Evolutionary conservation across 192 early-diverging fungal genomes (phyloP), one percentile per base, ranked within the genome.

Genomic region (Pilaira anomala): DNA sequence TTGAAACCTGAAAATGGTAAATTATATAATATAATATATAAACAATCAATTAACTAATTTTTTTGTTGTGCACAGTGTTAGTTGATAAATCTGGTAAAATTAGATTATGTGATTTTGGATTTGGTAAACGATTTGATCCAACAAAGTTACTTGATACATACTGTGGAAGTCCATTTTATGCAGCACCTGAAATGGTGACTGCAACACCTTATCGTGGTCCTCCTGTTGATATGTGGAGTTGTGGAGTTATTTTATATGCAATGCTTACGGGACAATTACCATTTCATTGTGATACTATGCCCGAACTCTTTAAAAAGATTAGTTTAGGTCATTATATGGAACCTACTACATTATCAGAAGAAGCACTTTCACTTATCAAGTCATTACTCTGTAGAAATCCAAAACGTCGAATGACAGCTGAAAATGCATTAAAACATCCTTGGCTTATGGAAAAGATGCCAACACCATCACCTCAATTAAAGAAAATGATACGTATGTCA

Each of bases 191-290:
- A 52, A 72, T 72, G 26, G 60, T 72, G 13, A 72, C 42, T 36
- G 62, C 58, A 60, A 46, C 19, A 45, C 29, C 26, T 89, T 67
- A 81, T 79, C 40, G 68, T 82, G 48, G 68, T 9, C 19, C 52
- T 12, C 16, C 25, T 12, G 91, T 93, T 13, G 96, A 98, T 80
- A 79, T 98, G 51, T 98, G 95, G 95, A 90, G 88, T 21, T 80
- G 95, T 40, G 96, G 96, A 50, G 88, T 96, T 6, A 91, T 98
- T 56, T 82, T 93, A 14, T 96, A 91, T 72, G 88, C 92, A 19
- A 72, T 95, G 29, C 71, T 93, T 22, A 88, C 87, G 65, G 90
- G 91, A 53, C 87, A 91, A 63, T 74, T 86, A 7, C 91, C 91
- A 7, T 93, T 88, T 66, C 90, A 93, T 63, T 88, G 91, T 50